Percentiles rank a stretch among this genome's conserved stretches.
These are phyloP conservation scores for Debaryomyces subglobosus DNA, from an alignment of 1,139 yeast genomes.

Conservation along the genomic window DNA sequence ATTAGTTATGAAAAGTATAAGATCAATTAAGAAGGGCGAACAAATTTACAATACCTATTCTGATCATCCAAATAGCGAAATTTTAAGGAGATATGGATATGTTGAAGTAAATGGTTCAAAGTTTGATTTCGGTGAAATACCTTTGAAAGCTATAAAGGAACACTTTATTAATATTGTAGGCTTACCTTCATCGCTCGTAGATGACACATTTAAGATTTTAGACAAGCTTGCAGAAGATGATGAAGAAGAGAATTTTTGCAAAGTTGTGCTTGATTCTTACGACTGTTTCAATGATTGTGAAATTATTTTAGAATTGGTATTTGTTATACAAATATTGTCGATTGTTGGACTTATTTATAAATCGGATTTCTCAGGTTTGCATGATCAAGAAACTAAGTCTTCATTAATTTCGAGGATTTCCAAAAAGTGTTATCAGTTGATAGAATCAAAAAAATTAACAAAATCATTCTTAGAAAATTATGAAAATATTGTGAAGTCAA, in stretches of 20 bases:
- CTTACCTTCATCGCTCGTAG: conserved; percentile 26
- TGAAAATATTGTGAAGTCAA: conserved; percentile 30
- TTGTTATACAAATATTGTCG: conserved; percentile 56
- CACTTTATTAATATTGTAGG: conserved; percentile 31
- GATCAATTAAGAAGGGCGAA: conserved; percentile 59
- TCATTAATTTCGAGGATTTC: conserved; percentile 47
- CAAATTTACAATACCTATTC: conserved; percentile 91
- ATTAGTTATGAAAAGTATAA: conserved; percentile 72
- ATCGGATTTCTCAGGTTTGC: conserved; percentile 31
- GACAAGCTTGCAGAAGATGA: conserved; percentile 36
- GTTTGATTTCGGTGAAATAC: conserved; percentile 80
- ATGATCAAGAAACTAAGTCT: conserved; percentile 30
- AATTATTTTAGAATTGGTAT: conserved; percentile 56
- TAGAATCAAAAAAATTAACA: conserved; percentile 47
- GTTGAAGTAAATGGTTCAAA: conserved; percentile 77
- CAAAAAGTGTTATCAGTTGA: conserved; percentile 49
- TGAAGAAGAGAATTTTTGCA: conserved; percentile 49
- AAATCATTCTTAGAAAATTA: conserved; percentile 34
- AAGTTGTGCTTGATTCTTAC: conserved; percentile 55
- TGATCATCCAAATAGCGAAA: conserved; percentile 85
- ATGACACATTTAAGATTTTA: conserved; percentile 33
- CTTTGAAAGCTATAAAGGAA: conserved; percentile 41
- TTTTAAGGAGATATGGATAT: conserved; percentile 88
- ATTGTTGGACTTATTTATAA: conserved; percentile 41
- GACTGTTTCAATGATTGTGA: conserved; percentile 64